Evolutionary conservation across 805 yeast species (phyloP).

Genomic region (Myxozyma geophila): DNA sequence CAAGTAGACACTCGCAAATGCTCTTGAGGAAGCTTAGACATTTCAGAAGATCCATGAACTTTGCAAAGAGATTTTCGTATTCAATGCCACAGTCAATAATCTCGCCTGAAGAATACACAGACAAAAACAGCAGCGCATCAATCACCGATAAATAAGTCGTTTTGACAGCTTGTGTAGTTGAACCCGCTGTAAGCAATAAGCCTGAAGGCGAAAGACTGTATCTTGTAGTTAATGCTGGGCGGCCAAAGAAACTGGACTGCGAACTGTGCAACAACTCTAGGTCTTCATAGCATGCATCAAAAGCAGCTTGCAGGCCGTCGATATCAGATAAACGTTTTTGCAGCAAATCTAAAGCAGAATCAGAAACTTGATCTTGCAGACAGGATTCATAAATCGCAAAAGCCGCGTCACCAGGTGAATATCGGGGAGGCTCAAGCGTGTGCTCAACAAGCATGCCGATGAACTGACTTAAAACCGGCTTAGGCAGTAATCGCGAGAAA

Average conservation of each 20-base stretch:
- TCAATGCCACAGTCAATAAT: conserved; percentile 22
- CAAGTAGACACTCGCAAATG: conserved; percentile 4
- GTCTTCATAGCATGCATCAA: conserved; percentile 19
- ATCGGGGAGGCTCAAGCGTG: conserved; percentile 32
- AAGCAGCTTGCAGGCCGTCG: conserved; percentile 20
- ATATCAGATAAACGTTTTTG: conserved; percentile 24
- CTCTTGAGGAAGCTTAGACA: conserved; percentile 15
- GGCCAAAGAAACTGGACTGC: conserved; percentile 3
- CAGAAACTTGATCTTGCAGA: conserved; percentile 30
- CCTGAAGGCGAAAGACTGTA: conserved; percentile 17
- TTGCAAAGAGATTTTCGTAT: conserved; percentile 16
- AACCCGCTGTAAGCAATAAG: background rate
- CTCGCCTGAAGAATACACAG: conserved; percentile 26
- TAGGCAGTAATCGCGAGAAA: conserved; percentile 51
- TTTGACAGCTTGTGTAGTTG: conserved; percentile 10
- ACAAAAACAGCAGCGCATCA: conserved; percentile 24
- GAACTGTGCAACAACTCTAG: conserved; percentile 13
- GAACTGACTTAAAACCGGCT: conserved; percentile 46
- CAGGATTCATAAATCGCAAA: conserved; percentile 28
- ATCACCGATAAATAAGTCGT: conserved; percentile 15
- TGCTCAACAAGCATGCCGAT: conserved; percentile 48
- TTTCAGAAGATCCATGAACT: conserved; percentile 10
- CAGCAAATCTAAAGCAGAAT: conserved; percentile 33
- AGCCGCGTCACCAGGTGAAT: conserved; percentile 34
- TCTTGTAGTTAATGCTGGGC: conserved; percentile 21